Base-by-base conservation (phyloP, 2,329 filamentous ascomycete genomes). In the Davidsoniella australis region DNA sequence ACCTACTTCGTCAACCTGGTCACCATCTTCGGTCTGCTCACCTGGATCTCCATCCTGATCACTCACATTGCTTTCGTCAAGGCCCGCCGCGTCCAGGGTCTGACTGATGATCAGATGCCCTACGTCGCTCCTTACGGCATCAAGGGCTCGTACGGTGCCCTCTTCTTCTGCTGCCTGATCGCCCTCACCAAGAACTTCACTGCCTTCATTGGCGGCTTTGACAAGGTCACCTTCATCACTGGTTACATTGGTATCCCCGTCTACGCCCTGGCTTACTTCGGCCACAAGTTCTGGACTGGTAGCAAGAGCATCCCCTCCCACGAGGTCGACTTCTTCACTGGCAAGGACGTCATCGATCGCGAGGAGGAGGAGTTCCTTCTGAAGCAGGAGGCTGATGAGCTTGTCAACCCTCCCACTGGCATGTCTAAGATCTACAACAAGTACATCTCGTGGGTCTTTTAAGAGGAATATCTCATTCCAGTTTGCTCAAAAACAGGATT, bases 101-200 rank as follows among this genome's bases (percentile, higher is more conserved):
- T 84, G 12, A 63, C 71, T 9, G 61, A 78, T 58, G 64, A 65
- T 10, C 63, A 66, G 41, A 65, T 83, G 53, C 73, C 76, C 1
- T 87, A 80, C 61, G 70, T 70, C 14, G 80, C 84, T 0, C 85
- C 85, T 0, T 70, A 88, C 14, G 83, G 85, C n/a, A 64, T 77
- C 37, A 73, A 62, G 54, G 85, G 85, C 9, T 85, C 80, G 0
- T 77, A 77, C 59, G 66, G 68, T 52, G 81, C 81, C 0, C 69
- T 91, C 2, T 66, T 69, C 58, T 79, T 86, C 65, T 86, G 82
- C 64, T 70, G 72, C 58, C 60, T 91, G 33, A 82, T 91, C 54
- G 75, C 81, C 1, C 60, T 93, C 47, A 89, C 85, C 59, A 93
- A 91, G 73, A 88, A 86, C 69, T 91, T 78, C 64, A 70, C 75